A percentile compares a stretch with the other conserved stretches of the same genome.
phyloP scores from a whole-genome alignment of 495 filamentous ascomycete species.

The Tuber brumale region DNA sequence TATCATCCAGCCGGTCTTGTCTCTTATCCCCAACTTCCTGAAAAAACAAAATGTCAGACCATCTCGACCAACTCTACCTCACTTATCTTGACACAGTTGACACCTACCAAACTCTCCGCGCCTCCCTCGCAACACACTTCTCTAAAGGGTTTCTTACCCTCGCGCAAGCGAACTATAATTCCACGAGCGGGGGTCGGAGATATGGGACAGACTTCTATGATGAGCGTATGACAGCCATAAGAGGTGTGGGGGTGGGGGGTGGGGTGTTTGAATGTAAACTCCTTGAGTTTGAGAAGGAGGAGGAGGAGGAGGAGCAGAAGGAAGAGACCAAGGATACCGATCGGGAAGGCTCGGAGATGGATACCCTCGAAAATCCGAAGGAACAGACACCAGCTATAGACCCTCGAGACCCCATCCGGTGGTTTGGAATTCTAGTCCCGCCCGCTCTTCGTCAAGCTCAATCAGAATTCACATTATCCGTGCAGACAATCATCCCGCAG shows the following conservation, averaged over 20 bases:
- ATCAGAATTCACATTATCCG: constrained; percentile 32
- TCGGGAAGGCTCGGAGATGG: not conserved
- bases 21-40: not conserved
- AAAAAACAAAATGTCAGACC: constrained; percentile 15
- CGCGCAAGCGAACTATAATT: constrained; percentile 47
- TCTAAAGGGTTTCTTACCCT: constrained; percentile 42
- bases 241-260: constrained; percentile 38
- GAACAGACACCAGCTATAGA: constrained; percentile 5
- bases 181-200: constrained; percentile 28
- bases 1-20: not conserved
- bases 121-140: constrained; percentile 28
- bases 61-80: constrained; percentile 23
- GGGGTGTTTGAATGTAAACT: constrained; percentile 11
- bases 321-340: not conserved
- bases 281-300: not conserved
- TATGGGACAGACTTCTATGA: constrained; percentile 49
- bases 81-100: constrained; percentile 30
- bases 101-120: constrained; percentile 24
- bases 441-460: constrained; percentile 44
- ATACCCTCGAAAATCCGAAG: constrained; percentile 1
- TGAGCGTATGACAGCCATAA: constrained; percentile 45
- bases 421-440: constrained; percentile 49
- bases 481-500: constrained; percentile 11
- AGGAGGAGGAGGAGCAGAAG: not conserved
- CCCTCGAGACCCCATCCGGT: constrained; percentile 44